Conservation (phyloP, 352 stramenopile species). For the Pythium graminicola region DNA sequence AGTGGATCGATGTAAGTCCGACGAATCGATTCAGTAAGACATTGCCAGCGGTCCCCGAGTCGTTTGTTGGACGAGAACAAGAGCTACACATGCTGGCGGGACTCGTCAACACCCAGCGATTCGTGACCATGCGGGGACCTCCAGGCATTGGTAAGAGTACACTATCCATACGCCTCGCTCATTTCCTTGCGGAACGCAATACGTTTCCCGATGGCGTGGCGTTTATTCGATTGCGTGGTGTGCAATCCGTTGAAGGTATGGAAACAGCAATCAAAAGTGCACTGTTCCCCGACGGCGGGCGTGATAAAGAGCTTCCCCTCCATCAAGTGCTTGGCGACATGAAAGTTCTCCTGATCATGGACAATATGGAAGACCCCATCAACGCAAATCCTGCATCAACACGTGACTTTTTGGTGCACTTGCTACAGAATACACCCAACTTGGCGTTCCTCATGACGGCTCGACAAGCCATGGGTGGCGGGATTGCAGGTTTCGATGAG, state of each 20-base stretch:
- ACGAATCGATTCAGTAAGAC: slow-evolving; percentile 64
- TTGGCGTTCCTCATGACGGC: slow-evolving; percentile 70
- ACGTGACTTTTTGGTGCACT: slow-evolving; percentile 52
- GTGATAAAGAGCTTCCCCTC: slow-evolving; percentile 58
- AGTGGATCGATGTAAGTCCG: slow-evolving; percentile 69
- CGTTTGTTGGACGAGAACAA: slow-evolving; percentile 68
- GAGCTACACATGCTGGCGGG: slow-evolving; percentile 64
- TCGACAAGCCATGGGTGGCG: slow-evolving; percentile 60
- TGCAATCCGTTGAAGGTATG: slow-evolving; percentile 64
- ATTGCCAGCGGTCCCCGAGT: slow-evolving; percentile 54
- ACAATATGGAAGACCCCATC: slow-evolving; percentile 81
- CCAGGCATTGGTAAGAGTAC: slow-evolving; percentile 77
- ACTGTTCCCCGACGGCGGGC: slow-evolving; percentile 51
- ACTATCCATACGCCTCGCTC: slow-evolving; percentile 58
- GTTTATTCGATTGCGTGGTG: slow-evolving; percentile 60
- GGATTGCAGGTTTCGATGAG: slow-evolving; percentile 65
- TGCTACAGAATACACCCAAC: slow-evolving; percentile 55
- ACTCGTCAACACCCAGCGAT: slow-evolving; percentile 46
- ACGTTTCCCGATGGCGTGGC: slow-evolving; percentile 68
- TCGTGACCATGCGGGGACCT: slow-evolving; percentile 67
- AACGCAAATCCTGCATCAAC: slow-evolving; percentile 53
- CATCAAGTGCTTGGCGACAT: slow-evolving; percentile 46
- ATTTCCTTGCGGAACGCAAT: slow-evolving; percentile 68
- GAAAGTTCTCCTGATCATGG: slow-evolving; percentile 63
- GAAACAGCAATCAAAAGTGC: slow-evolving; percentile 68